Percentiles rank a stretch among this genome's conserved stretches.
These are phyloP conservation scores for Globisporangium yorkense DNA, from an alignment of 352 stramenopile species.

Conservation along the genomic window DNA sequence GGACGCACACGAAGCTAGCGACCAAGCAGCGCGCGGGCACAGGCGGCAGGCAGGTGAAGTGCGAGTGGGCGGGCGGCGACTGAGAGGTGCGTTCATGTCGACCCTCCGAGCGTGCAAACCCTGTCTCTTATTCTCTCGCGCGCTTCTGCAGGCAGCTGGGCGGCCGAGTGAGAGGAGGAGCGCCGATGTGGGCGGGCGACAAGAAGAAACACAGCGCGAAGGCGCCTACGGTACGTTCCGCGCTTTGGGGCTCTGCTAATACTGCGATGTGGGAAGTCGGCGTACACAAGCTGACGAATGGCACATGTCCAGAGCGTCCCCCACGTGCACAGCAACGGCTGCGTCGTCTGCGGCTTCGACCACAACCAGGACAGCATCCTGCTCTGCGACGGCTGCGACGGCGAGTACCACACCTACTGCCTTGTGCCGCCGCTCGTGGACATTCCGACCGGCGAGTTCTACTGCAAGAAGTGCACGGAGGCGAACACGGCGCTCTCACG, in stretches of 20 bases:
- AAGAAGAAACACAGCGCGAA: slow-evolving; percentile 11
- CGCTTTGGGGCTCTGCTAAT: background rate
- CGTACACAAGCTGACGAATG: background rate
- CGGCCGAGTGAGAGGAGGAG: background rate
- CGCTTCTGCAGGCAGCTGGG: background rate
- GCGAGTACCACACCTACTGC: slow-evolving; percentile 86
- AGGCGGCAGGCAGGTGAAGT: too few species aligned
- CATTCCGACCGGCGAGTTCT: slow-evolving; percentile 78
- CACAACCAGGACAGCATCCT: slow-evolving; percentile 78
- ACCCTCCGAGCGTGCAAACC: too few species aligned
- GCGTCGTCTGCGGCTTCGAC: slow-evolving; percentile 60
- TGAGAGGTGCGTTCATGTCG: too few species aligned
- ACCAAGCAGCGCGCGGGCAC: too few species aligned
- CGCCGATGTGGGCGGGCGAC: slow-evolving; percentile 11
- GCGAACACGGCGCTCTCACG: slow-evolving; percentile 30
- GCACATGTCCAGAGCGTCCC: slow-evolving; percentile 2
- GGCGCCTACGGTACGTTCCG: slow-evolving; percentile 5
- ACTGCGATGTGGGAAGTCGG: too few species aligned
- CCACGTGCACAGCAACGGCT: slow-evolving; percentile 41
- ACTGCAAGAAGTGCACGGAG: slow-evolving; percentile 67
- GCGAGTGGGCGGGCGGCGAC: too few species aligned
- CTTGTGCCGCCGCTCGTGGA: slow-evolving; percentile 62
- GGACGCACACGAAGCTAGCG: too few species aligned
- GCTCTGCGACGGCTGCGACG: slow-evolving; percentile 79
- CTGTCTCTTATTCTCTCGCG: background rate